These are phyloP conservation scores for Chalaropsis ovoidea DNA, from an alignment of 2,329 filamentous ascomycete genomes.

Conservation along the genomic window DNA sequence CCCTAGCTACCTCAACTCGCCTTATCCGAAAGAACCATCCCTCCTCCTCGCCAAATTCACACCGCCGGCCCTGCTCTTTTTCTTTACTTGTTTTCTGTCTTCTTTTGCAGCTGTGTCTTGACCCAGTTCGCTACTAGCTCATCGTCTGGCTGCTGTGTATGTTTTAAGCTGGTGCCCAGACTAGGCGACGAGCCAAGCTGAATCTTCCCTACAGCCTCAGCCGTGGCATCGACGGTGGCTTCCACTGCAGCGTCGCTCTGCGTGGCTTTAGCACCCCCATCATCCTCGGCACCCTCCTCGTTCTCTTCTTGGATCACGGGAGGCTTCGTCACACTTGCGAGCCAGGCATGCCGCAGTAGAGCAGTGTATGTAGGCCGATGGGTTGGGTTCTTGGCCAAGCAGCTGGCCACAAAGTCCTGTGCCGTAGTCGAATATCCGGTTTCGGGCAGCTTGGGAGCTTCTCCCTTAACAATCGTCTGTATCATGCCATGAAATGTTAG, in stretches of 20 bases:
- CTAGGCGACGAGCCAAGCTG: not conserved
- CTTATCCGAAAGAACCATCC: not conserved
- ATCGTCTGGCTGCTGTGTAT: constrained; percentile 47
- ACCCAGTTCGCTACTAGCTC: constrained; percentile 84
- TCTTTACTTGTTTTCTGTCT: constrained; percentile 30
- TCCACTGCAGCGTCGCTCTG: not conserved
- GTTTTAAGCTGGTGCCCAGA: constrained; percentile 12
- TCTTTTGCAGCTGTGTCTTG: constrained; percentile 55
- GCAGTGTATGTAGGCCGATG: constrained; percentile 89
- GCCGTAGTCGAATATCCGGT: constrained; percentile 70
- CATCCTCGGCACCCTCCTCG: constrained; percentile 45
- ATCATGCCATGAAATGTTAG: constrained; percentile 22
- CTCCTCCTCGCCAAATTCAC: not conserved
- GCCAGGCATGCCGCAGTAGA: constrained; percentile 82
- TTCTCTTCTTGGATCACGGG: constrained; percentile 62
- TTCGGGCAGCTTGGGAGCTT: constrained; percentile 77
- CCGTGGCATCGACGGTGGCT: not conserved
- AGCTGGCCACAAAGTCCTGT: constrained; percentile 76
- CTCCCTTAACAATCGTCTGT: constrained; percentile 93
- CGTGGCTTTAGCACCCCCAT: not conserved
- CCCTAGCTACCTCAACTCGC: no score
- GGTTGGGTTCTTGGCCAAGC: constrained; percentile 84
- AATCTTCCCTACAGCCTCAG: not conserved
- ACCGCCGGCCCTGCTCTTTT: not conserved
- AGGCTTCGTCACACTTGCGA: constrained; percentile 64